These are phyloP conservation scores for Lodderomyces metapsilosis DNA, from an alignment of 1,139 yeast genomes.

Conservation along the genomic window DNA sequence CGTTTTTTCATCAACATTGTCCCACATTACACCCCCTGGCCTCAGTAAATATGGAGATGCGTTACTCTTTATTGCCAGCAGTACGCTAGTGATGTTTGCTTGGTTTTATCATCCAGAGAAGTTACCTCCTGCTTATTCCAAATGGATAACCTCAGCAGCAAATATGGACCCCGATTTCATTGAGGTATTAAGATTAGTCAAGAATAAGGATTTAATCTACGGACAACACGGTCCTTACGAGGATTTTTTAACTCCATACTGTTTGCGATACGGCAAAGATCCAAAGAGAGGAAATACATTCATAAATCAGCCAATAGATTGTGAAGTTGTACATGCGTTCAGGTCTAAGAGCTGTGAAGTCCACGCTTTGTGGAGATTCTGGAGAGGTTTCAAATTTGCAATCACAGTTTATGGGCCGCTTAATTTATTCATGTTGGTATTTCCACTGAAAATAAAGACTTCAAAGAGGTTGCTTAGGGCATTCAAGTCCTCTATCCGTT, in stretches of 20 bases:
- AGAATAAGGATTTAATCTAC: constrained; percentile 23
- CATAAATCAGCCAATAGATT: constrained; percentile 24
- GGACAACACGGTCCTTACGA: constrained; percentile 25
- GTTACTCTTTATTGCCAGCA: constrained; percentile 26
- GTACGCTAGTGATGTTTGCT: constrained; percentile 33
- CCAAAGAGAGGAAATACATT: constrained; percentile 22
- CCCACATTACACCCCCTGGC: constrained; percentile 18
- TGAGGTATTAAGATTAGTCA: constrained; percentile 22
- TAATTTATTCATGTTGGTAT: constrained; percentile 29
- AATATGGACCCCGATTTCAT: constrained; percentile 36
- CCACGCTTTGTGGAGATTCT: constrained; percentile 40
- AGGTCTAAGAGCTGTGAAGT: constrained; percentile 32
- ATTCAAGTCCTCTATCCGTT: constrained; percentile 24
- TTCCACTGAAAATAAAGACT: constrained; percentile 24
- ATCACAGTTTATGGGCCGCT: constrained; percentile 33
- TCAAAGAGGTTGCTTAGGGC: constrained; percentile 22
- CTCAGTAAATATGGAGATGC: constrained; percentile 26
- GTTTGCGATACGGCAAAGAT: constrained; percentile 27
- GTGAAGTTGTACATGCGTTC: constrained; percentile 36
- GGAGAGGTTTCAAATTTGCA: constrained; percentile 35
- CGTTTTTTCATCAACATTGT: constrained; percentile 25
- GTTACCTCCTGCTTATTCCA: constrained; percentile 36
- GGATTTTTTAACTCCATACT: constrained; percentile 23
- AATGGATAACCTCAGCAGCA: constrained; percentile 44
- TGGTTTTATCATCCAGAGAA: constrained; percentile 34